Conservation (phyloP, 352 stramenopile species). For the Pythium myriotylum region DNA sequence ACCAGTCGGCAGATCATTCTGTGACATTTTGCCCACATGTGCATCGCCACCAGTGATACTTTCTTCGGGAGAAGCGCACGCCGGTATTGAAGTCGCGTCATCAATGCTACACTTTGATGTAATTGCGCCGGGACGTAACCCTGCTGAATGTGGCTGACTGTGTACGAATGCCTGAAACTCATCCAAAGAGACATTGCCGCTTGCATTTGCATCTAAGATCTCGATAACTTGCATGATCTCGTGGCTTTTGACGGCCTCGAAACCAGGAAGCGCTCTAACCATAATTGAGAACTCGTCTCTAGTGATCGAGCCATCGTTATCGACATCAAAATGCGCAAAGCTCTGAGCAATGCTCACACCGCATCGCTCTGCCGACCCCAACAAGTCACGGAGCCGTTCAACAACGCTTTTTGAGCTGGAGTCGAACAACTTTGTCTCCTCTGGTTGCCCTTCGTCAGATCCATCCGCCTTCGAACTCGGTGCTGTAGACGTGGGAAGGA, state of each 20-base stretch:
- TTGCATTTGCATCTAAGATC: conserved; percentile 55
- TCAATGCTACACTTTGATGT: too few species aligned
- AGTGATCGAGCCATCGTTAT: conserved; percentile 47
- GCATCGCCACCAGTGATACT: background rate
- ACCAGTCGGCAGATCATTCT: too few species aligned
- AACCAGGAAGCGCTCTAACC: conserved; percentile 49
- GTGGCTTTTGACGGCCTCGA: conserved; percentile 37
- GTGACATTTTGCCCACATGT: too few species aligned
- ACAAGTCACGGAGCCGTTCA: conserved; percentile 23
- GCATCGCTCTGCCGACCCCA: conserved; percentile 22
- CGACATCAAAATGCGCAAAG: conserved; percentile 45
- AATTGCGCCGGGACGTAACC: too few species aligned
- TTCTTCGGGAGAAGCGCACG: too few species aligned
- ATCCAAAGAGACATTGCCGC: conserved; percentile 53
- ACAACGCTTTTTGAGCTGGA: conserved; percentile 9
- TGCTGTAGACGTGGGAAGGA: conserved; percentile 15
- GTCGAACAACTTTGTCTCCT: background rate
- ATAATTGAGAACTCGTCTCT: conserved; percentile 48
- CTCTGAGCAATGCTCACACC: conserved; percentile 29
- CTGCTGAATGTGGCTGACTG: background rate
- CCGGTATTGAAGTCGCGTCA: too few species aligned
- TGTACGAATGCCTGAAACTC: conserved; percentile 54
- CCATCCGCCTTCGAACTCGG: background rate
- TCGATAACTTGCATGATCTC: conserved; percentile 44
- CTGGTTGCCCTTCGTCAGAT: background rate